Evolutionary conservation across 1,284 basidiomycete genomes (phyloP).

Genomic region (Marasmius fiardii): DNA sequence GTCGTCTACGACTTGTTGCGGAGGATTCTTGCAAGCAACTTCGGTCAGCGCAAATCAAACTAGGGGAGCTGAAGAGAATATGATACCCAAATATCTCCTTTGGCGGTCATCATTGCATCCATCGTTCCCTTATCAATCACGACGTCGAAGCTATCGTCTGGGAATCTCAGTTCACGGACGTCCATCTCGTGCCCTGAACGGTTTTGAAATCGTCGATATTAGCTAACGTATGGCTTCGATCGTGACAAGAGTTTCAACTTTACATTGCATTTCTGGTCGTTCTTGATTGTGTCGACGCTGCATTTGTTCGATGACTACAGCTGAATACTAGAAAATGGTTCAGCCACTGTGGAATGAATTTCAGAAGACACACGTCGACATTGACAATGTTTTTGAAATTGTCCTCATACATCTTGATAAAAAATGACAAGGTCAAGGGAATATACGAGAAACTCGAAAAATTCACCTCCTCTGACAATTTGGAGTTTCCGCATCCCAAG

Average conservation of each 20-base stretch:
- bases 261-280: constrained; percentile 79
- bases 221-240: no score
- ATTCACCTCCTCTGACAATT: constrained; percentile 68
- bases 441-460: not conserved
- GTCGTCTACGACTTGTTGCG: constrained; percentile 69
- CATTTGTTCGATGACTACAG: constrained; percentile 83
- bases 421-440: constrained; percentile 4
- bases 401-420: constrained; percentile 81
- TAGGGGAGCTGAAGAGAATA: constrained; percentile 7
- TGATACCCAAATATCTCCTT: constrained; percentile 88
- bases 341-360: not conserved
- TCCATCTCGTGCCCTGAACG: constrained; percentile 84
- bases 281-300: constrained; percentile 44
- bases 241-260: no score
- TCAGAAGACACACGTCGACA: constrained; percentile 65
- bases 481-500: constrained; percentile 91
- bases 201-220: not conserved
- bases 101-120: constrained; percentile 91
- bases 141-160: constrained; percentile 71
- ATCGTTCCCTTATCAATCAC: constrained; percentile 94
- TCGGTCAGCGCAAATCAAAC: not conserved
- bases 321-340: constrained; percentile 56
- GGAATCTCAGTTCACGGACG: constrained; percentile 71
- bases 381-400: constrained; percentile 86
- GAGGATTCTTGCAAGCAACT: constrained; percentile 63